Evolutionary conservation across 148 eudicot genomes (phyloP).

Genomic region (Arctostaphylos glauca): DNA sequence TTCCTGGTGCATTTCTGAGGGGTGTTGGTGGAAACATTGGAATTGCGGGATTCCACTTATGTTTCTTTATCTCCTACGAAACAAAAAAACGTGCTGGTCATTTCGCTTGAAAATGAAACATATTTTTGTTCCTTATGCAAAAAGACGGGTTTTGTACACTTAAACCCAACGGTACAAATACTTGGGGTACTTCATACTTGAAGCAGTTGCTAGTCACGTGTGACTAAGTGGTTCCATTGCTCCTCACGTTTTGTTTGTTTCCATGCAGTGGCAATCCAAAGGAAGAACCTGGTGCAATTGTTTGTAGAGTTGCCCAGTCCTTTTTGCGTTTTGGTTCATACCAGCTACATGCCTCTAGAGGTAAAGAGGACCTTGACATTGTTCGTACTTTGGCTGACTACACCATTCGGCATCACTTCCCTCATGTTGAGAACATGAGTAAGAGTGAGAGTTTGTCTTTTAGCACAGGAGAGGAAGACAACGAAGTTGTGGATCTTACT

Average conservation of each 20-base stretch:
- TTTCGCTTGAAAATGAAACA: not conserved
- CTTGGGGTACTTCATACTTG: not conserved
- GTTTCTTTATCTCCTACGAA: not conserved
- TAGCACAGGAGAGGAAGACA: slow-evolving; percentile 72
- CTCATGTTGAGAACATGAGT: slow-evolving; percentile 79
- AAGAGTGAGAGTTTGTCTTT: slow-evolving; percentile 82
- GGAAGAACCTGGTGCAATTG: slow-evolving; percentile 99
- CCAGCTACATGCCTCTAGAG: slow-evolving; percentile 92
- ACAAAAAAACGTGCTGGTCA: not conserved
- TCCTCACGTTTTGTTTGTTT: not conserved
- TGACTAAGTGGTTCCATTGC: not conserved
- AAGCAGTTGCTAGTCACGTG: not conserved
- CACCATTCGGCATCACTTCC: slow-evolving; percentile 81
- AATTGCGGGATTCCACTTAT: not conserved
- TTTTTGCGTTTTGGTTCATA: slow-evolving; percentile 97
- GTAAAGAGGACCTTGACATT: slow-evolving; percentile 74
- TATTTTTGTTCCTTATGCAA: not conserved
- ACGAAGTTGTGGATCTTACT: slow-evolving; percentile 84
- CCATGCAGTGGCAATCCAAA: slow-evolving; percentile 91
- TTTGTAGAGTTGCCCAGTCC: slow-evolving; percentile 96
- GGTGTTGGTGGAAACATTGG: not conserved
- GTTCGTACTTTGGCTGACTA: slow-evolving; percentile 85
- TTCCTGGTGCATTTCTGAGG: not conserved
- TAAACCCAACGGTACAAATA: not conserved
- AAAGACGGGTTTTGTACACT: not conserved